Base-by-base conservation (phyloP, 768 basidiomycete species). In the Clavulina sp. region DNA sequence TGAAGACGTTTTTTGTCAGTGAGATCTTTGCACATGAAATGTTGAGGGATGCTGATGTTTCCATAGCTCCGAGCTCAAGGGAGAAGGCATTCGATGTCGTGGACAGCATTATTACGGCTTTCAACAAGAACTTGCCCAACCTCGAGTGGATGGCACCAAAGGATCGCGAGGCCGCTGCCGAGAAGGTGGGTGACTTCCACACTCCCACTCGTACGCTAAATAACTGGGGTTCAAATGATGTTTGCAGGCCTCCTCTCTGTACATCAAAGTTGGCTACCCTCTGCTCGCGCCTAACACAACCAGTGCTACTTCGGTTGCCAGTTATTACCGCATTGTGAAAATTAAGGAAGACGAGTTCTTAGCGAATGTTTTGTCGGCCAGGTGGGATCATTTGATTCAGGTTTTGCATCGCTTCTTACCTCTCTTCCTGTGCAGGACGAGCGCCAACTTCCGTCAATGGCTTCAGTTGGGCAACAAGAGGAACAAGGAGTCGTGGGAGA, bases 181-280 rank as follows among this genome's bases (percentile, higher is more conserved):
- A 81, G 60, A 97, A 97, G 73, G 86, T 80, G 26, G 28, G 13
- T 13, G 33, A 56, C 56, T 49, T 3, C 24, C 2, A n/a, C 13
- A 34, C 23, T 28, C 43, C 2, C 5, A 5, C 4, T 28, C 31
- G 29, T 49, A 16, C 13, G 38, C 30, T 23, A 5, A 48, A 2
- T n/a, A 21, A 46, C 18, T 38, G 31, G 33, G 1, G n/a, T 18
- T 32, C 29, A 30, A 9, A 4, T 53, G 18, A 26, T 21, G 13
- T 57, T 23, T 41, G 2, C 59, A 84, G 81, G 87, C 86, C 13
- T 74, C 82, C 60, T 77, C 78, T 0, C 81, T 92, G 55, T 77
- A 80, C 28, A 75, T 88, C 63, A 93, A 96, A 71, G 84, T 99
- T 55, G 95, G 95, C 52, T 97, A 80, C 66, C 93, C 95, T 1